A percentile compares a stretch with the other conserved stretches of the same genome.
These are phyloP conservation scores for Sclerotinia glacialis DNA, from an alignment of 2,329 filamentous ascomycete genomes.

Conservation along the genomic window DNA sequence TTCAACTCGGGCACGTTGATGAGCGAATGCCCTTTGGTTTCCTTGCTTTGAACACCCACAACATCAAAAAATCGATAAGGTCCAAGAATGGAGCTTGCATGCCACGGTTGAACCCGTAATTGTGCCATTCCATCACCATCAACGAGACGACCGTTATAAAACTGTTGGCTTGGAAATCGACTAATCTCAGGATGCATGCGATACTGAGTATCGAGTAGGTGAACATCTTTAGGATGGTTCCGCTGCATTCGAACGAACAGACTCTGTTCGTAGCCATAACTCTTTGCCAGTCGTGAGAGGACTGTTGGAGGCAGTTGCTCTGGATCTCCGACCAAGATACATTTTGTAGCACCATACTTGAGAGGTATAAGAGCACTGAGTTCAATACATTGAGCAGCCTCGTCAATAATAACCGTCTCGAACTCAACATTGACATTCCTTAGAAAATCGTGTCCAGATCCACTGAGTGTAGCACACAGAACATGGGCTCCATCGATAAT, in stretches of 20 bases:
- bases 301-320: conserved; percentile 97
- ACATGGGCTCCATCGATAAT: conserved; percentile 89
- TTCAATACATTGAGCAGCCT: conserved; percentile 97
- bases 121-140: conserved; percentile 81
- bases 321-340: conserved; percentile 94
- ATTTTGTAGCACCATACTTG: conserved; percentile 96
- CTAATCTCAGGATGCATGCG: conserved; percentile 99
- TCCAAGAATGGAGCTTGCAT: conserved; percentile 73
- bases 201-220: conserved; percentile 96
- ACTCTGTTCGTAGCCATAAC: conserved; percentile 95
- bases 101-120: conserved; percentile 80
- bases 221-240: conserved; percentile 82
- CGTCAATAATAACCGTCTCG: conserved; percentile 96
- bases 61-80: conserved; percentile 98
- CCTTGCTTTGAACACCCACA: conserved; percentile 77
- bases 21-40: conserved; percentile 81
- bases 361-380: conserved; percentile 93
- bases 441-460: conserved; percentile 90
- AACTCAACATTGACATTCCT: conserved; percentile 89
- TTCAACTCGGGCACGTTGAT: conserved; percentile 86
- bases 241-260: conserved; percentile 97
- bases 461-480: conserved; percentile 90
- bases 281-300: conserved; percentile 85
- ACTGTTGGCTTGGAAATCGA: conserved; percentile 81
- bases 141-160: conserved; percentile 84